Evolutionary conservation across 345 rosid genomes (phyloP).

Genomic region (Lepidium africanum): DNA sequence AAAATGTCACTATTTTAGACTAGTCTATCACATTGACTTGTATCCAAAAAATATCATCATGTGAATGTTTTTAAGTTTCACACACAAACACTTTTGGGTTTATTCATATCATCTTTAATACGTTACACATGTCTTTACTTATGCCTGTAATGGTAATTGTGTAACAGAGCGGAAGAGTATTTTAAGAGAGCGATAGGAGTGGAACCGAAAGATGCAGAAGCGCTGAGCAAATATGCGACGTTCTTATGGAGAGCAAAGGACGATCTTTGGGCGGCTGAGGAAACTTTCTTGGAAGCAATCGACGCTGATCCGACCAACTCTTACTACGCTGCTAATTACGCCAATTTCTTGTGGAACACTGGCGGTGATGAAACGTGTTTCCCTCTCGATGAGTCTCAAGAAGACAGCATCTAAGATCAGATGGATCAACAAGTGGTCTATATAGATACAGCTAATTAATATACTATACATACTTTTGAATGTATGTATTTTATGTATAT

Average conservation of each 20-base stretch:
- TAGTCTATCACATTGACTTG: not conserved
- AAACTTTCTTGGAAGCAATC: conserved; percentile 78
- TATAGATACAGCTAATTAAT: not conserved
- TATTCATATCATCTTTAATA: not conserved
- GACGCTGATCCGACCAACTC: conserved; percentile 71
- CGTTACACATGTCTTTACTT: not conserved
- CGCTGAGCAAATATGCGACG: conserved; percentile 65
- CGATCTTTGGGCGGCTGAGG: conserved; percentile 96
- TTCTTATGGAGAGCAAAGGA: conserved; percentile 75
- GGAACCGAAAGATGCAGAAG: conserved; percentile 74
- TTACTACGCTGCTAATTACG: conserved; percentile 66
- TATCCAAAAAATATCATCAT: not conserved
- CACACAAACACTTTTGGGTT: not conserved
- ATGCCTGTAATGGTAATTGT: not conserved
- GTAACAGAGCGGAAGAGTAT: conserved; percentile 72
- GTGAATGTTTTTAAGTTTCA: not conserved
- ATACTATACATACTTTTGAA: not conserved
- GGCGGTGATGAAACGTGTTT: conserved; percentile 95
- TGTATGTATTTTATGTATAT: conserved; percentile 2
- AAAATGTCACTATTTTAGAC: not conserved
- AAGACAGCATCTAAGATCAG: conserved; percentile 12
- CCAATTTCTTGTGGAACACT: conserved; percentile 90
- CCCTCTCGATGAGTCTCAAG: conserved; percentile 45
- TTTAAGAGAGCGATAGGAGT: conserved; percentile 60
- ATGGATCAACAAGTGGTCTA: not conserved